A percentile compares a stretch with the other conserved stretches of the same genome.
phyloP scores from a whole-genome alignment of 139 green algal genomes.

The Micractinium sp. region DNA sequence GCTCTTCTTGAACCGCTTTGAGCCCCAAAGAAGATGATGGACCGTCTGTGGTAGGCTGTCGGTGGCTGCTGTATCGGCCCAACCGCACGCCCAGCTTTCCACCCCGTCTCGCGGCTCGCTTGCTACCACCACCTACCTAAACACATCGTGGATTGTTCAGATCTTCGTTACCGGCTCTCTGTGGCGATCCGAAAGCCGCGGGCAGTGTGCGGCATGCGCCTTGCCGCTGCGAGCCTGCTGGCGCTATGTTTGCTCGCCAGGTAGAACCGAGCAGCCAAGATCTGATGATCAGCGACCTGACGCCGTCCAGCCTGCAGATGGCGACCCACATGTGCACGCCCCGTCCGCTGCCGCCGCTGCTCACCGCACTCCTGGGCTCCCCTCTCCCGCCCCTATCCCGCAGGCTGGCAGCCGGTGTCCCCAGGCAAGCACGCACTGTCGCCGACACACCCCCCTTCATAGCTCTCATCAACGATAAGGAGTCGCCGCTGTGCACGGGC shows the following conservation, averaged over 20 bases:
- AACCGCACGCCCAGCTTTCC: not conserved
- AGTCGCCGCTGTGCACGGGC: not conserved
- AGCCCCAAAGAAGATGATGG: not conserved
- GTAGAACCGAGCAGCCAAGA: no score
- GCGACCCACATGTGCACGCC: not conserved
- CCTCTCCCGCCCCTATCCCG: not conserved
- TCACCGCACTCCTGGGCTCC: not conserved
- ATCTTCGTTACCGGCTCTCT: no score
- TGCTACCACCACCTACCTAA: no score
- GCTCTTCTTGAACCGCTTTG: not conserved
- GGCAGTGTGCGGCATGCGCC: no score
- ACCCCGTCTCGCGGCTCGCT: not conserved
- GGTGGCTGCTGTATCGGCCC: not conserved
- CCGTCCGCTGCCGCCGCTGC: not conserved
- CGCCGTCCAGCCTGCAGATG: not conserved
- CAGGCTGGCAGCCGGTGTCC: not conserved
- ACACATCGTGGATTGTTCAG: no score
- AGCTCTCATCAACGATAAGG: not conserved
- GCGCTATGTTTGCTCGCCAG: no score
- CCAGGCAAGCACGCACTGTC: not conserved
- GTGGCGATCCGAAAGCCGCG: no score
- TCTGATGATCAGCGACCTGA: not conserved
- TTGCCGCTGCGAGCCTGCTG: no score
- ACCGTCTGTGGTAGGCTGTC: not conserved
- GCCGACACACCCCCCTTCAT: not conserved